These are phyloP conservation scores for Talaromyces verruculosus DNA, from an alignment of 2,329 filamentous ascomycete genomes.

Conservation along the genomic window DNA sequence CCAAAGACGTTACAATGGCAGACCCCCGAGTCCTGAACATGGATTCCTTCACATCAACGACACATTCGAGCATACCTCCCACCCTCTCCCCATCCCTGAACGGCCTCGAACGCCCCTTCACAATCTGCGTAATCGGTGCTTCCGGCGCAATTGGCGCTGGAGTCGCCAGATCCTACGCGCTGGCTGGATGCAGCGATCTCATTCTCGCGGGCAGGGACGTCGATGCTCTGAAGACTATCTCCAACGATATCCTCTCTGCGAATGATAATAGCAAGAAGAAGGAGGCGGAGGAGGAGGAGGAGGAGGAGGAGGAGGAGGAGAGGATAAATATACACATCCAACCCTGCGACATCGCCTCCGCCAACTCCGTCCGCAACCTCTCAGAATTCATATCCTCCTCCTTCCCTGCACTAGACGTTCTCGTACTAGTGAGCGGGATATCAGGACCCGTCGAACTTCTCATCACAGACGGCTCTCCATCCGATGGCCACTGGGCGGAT, in stretches of 20 bases:
- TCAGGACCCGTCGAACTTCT: conserved; percentile 36
- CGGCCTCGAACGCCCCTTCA: conserved; percentile 28
- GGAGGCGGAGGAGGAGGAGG: background rate
- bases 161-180: conserved; percentile 34
- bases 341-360: conserved; percentile 32
- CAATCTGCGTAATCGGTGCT: conserved; percentile 36
- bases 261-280: background rate
- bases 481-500: conserved; percentile 33
- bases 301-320: background rate
- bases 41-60: conserved; percentile 18
- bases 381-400: conserved; percentile 20
- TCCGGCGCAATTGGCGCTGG: conserved; percentile 37
- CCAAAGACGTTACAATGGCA: background rate
- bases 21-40: conserved; percentile 25
- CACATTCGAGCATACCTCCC: conserved; percentile 5
- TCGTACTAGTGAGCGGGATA: conserved; percentile 27
- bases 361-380: conserved; percentile 28
- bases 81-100: conserved; percentile 19
- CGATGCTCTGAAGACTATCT: conserved; percentile 29
- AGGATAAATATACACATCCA: conserved; percentile 28
- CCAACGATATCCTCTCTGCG: background rate
- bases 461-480: conserved; percentile 32
- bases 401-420: conserved; percentile 22
- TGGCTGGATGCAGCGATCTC: conserved; percentile 32
- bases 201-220: conserved; percentile 33